These are phyloP conservation scores for Monilinia fructigena DNA, from an alignment of 2,329 filamentous ascomycete species.

Conservation along the genomic window DNA sequence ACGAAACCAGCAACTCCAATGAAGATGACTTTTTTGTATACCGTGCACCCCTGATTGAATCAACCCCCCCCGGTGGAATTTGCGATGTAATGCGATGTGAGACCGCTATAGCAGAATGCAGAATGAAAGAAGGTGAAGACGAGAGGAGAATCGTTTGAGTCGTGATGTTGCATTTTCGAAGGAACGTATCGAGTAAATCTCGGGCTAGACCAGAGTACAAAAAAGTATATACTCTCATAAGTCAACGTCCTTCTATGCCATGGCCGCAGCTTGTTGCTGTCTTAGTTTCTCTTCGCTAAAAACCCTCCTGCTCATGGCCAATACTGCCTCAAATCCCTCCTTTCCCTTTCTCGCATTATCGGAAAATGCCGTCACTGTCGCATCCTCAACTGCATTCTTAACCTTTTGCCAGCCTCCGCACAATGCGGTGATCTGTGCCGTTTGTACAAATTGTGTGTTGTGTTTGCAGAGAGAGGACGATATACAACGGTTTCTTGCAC, in stretches of 20 bases:
- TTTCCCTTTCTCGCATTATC: slow-evolving; percentile 89
- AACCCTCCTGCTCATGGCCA: slow-evolving; percentile 87
- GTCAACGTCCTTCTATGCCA: slow-evolving; percentile 7
- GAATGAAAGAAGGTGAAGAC: not conserved
- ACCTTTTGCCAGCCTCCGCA: slow-evolving; percentile 97
- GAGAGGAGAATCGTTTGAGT: not conserved
- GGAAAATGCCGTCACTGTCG: slow-evolving; percentile 80
- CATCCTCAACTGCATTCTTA: slow-evolving; percentile 93
- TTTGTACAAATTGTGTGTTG: slow-evolving; percentile 82
- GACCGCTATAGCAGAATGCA: not conserved
- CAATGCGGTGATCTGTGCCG: slow-evolving; percentile 87
- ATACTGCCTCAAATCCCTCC: slow-evolving; percentile 91
- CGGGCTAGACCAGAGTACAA: not conserved
- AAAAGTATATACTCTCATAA: not conserved
- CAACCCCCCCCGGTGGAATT: not conserved
- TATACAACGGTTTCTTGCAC: slow-evolving; percentile 94
- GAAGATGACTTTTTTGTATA: not conserved
- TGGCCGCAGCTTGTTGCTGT: slow-evolving; percentile 41
- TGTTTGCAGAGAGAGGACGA: slow-evolving; percentile 56
- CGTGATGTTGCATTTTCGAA: not conserved
- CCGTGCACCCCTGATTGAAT: not conserved
- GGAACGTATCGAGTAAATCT: not conserved
- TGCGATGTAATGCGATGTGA: not conserved
- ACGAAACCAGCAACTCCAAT: not conserved
- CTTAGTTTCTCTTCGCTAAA: slow-evolving; percentile 83